Evolutionary conservation across 257 asterid species (phyloP).

Genomic region (Jacaranda copaia): DNA sequence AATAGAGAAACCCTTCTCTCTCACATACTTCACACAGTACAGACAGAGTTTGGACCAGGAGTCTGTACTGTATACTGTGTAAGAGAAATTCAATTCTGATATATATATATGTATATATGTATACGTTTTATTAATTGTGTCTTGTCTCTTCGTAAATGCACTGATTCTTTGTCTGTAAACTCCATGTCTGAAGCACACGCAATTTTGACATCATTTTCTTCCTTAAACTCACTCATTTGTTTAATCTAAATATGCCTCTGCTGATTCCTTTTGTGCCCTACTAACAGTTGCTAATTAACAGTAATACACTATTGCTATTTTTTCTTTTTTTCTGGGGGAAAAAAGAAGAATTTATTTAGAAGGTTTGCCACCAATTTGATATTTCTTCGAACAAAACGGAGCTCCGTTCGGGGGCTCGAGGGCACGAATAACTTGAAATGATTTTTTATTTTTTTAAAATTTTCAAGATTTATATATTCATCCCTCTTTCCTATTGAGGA

Average conservation of each 20-base stretch:
- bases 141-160: conserved; percentile 35
- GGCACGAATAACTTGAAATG: conserved; percentile 14
- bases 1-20: conserved; percentile 9
- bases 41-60: conserved; percentile 21
- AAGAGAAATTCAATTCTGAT: conserved; percentile 13
- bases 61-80: conserved; percentile 15
- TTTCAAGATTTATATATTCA: not conserved
- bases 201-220: not conserved
- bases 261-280: conserved; percentile 42
- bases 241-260: not conserved
- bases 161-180: conserved; percentile 24
- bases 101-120: not conserved
- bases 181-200: conserved; percentile 9
- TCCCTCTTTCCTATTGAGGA: conserved; percentile 1
- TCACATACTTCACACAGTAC: conserved; percentile 17
- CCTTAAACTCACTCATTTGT: not conserved
- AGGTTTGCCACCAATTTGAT: not conserved
- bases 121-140: conserved; percentile 2
- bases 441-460: no score
- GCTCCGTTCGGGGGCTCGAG: conserved; percentile 35
- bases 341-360: not conserved
- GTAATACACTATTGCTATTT: conserved; percentile 26
- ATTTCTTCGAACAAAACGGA: not conserved
- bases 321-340: not conserved
- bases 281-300: conserved; percentile 22